These are phyloP conservation scores for Trichothecium sympodiale DNA, from an alignment of 2,329 filamentous ascomycete genomes.

Conservation along the genomic window DNA sequence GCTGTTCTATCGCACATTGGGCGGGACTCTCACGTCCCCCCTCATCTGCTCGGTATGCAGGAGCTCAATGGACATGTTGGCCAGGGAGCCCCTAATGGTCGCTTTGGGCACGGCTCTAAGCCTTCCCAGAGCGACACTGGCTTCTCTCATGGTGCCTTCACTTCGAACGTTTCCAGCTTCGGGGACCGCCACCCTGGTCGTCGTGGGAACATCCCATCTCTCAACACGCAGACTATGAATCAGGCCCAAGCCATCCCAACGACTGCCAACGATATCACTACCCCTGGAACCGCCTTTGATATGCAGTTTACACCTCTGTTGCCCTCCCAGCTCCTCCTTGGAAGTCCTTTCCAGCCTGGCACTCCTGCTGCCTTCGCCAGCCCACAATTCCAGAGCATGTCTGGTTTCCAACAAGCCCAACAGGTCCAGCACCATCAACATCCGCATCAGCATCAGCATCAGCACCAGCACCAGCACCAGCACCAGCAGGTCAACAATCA, in stretches of 20 bases:
- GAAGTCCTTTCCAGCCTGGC: conserved; percentile 92
- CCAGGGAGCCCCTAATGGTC: conserved; percentile 46
- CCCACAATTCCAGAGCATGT: conserved; percentile 81
- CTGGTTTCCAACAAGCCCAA: conserved; percentile 55
- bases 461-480: conserved; percentile 44
- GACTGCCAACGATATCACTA: conserved; percentile 65
- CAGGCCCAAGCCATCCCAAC: conserved; percentile 21
- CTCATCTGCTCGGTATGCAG: conserved; percentile 87
- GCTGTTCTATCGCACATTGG: conserved; percentile 66
- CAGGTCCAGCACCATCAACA: conserved; percentile 35
- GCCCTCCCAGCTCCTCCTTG: conserved; percentile 86
- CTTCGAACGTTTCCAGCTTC: conserved; percentile 76
- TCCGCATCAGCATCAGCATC: conserved; percentile 44
- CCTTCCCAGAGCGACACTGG: conserved; percentile 75
- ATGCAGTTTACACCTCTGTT: conserved; percentile 98
- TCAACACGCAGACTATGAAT: conserved; percentile 70
- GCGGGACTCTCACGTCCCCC: conserved; percentile 79
- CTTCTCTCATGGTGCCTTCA: conserved; percentile 87
- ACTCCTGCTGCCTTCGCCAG: conserved; percentile 83
- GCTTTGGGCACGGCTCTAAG: conserved; percentile 67
- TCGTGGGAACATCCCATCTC: conserved; percentile 75
- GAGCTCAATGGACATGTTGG: conserved; percentile 43
- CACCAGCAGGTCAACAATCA: conserved; percentile 42
- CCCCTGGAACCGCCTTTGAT: conserved; percentile 80
- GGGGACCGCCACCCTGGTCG: conserved; percentile 70